These are phyloP conservation scores for Sphagnurus paluster DNA, from an alignment of 1,284 basidiomycete species.

Conservation along the genomic window DNA sequence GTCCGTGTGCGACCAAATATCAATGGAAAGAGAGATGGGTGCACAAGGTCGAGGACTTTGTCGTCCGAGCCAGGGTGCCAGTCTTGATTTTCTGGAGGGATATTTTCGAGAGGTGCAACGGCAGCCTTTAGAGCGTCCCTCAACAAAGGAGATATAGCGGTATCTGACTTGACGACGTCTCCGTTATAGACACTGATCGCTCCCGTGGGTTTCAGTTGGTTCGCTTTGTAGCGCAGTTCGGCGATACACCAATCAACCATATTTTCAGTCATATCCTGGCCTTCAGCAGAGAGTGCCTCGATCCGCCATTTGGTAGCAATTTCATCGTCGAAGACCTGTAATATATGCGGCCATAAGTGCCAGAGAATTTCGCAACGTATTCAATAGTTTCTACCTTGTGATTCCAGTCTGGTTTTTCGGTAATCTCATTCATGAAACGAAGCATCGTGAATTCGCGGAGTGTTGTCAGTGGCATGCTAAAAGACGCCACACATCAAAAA, in stretches of 20 bases:
- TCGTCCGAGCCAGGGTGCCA: slow-evolving; percentile 4
- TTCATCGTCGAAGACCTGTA: slow-evolving; percentile 5
- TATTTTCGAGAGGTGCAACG: slow-evolving; percentile 9
- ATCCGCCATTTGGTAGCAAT: slow-evolving; percentile 1
- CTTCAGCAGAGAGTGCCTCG: background rate
- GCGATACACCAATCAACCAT: slow-evolving; percentile 22
- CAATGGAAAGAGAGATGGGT: too few relatives aligned
- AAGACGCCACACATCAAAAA: background rate
- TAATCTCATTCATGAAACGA: slow-evolving; percentile 26
- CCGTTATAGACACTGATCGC: slow-evolving; percentile 20
- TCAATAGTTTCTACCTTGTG: too few relatives aligned
- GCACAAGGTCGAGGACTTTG: slow-evolving; percentile 6
- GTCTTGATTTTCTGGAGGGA: background rate
- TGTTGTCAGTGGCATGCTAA: slow-evolving; percentile 20
- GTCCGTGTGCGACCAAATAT: too few relatives aligned
- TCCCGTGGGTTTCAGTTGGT: slow-evolving; percentile 12
- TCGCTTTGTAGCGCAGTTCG: slow-evolving; percentile 21
- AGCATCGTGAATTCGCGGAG: slow-evolving; percentile 28
- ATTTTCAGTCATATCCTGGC: slow-evolving; percentile 13
- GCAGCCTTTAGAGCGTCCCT: slow-evolving; percentile 1
- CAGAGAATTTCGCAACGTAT: background rate
- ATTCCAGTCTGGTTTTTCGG: slow-evolving; percentile 24
- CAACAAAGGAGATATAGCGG: slow-evolving; percentile 2
- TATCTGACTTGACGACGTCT: slow-evolving; percentile 30
- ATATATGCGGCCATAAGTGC: too few relatives aligned